Evolutionary conservation across 371 early-diverging fungal genomes (phyloP), one percentile per base, ranked within the genome.

Genomic region (Cokeromyces recurvatus): DNA sequence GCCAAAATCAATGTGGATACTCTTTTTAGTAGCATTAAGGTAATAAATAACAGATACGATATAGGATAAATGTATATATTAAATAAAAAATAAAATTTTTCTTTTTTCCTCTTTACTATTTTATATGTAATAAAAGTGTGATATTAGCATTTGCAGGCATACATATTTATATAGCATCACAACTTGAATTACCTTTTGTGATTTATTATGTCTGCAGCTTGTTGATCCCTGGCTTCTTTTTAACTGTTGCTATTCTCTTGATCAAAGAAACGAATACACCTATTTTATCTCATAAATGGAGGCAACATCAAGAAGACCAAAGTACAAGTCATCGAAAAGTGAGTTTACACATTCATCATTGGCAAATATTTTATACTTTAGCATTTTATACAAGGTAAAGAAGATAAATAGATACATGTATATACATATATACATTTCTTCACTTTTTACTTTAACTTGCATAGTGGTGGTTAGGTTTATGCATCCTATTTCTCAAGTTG

Each of bases 341-440:
- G 15, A 36, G 47, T 19, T 53, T 89, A 32, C 91, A 91, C 57
- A 54, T 87, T 19, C 91, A 91, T 53, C 91, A 91, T 53, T 91
- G 91, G 91, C 89, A 89, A 46, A 80, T 91, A 38, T 90, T 91
- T 48, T 89, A 89, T 58, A 68, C 70, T 11, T 59, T 91, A 14
- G 87, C 88, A 4, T 91, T 87, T 46, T 90, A 89, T 53, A 90
- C 89, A 5, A 42, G 70, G 55, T 62, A 55, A 11, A 22, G 19
- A 6, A 16, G 3, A 12, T 2, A 16, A 27, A 5, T 7, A n/a
- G 2, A 20, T n/a, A n/a, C n/a, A n/a, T n/a, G n/a, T n/a, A n/a
- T 25, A 7, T 32, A 27, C 17, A n/a, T n/a, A n/a, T n/a, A n/a
- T n/a, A n/a, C n/a, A n/a, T n/a, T n/a, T n/a, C 32, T 22, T 12